phyloP scores from a whole-genome alignment of 2,329 filamentous ascomycete genomes.

The Pseudodiploospora longispora region DNA sequence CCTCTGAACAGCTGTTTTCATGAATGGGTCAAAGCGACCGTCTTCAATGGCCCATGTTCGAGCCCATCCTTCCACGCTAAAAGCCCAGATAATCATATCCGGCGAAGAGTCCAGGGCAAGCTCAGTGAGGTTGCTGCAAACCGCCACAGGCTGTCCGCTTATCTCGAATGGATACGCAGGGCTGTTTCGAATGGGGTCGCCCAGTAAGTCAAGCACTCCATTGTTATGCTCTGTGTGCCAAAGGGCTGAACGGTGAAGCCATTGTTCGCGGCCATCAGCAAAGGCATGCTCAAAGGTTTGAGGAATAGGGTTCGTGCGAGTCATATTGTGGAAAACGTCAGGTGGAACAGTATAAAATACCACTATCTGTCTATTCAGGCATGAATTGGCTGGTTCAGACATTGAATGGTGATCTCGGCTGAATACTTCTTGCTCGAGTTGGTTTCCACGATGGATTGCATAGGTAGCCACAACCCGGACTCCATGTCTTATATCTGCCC shows the following conservation, averaged over 20 bases:
- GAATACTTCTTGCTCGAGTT: not conserved
- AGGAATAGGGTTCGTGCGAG: conserved; percentile 8
- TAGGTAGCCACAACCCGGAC: conserved; percentile 52
- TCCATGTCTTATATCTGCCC: conserved; percentile 48
- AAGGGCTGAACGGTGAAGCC: conserved; percentile 4
- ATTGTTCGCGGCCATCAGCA: conserved; percentile 5
- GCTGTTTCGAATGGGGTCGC: conserved; percentile 10
- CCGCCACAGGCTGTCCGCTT: conserved; percentile 21
- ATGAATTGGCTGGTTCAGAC: not conserved
- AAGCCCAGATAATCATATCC: conserved; percentile 27
- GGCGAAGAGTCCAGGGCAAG: conserved; percentile 24
- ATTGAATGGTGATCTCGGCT: not conserved
- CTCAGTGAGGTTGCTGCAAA: conserved; percentile 23
- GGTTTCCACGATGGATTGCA: conserved; percentile 21
- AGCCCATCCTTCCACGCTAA: conserved; percentile 25
- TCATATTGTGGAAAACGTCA: conserved; percentile 40
- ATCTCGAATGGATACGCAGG: conserved; percentile 22
- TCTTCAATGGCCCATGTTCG: conserved; percentile 23
- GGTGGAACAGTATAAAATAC: conserved; percentile 54
- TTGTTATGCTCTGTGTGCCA: conserved; percentile 16
- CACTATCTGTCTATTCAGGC: conserved; percentile 29
- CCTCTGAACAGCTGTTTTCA: conserved; percentile 16
- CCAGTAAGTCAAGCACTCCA: conserved; percentile 12
- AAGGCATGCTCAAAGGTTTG: conserved; percentile 2
- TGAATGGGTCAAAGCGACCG: conserved; percentile 12